Evolutionary conservation across 1,284 basidiomycete species (phyloP), one percentile per base, ranked within the genome.

Genomic region (Fomitiporia mediterranea): DNA sequence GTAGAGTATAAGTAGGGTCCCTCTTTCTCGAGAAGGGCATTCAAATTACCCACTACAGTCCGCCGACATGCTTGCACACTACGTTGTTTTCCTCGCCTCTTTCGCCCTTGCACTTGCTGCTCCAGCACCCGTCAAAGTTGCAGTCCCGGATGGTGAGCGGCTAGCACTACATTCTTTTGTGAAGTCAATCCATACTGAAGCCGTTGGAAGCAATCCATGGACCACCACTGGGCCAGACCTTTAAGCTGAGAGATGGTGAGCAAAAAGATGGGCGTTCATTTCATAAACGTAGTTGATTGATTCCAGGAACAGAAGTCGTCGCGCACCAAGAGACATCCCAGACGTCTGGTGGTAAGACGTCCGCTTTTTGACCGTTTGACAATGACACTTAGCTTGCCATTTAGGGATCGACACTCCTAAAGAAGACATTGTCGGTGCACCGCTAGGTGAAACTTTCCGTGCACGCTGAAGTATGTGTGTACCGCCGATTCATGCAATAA

Each of bases 271-370:
- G n/a, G n/a, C n/a, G n/a, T n/a, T n/a, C n/a, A n/a, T n/a, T n/a
- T n/a, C n/a, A n/a, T n/a, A n/a, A n/a, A n/a, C n/a, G n/a, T n/a
- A n/a, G n/a, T n/a, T n/a, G n/a, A n/a, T n/a, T n/a, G n/a, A n/a
- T 8, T 37, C 19, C 39, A 59, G 53, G 30, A 25, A 32, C 21
- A 27, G 53, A 39, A 19, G 53, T 40, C n/a, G 38, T 42, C 42
- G 21, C 57, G n/a, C 43, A 55, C 9, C 32, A 40, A n/a, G 47
- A 59, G 48, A 59, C 57, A 9, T 59, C 55, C 53, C 53, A 43
- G 15, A 17, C 4, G 9, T 42, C 51, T 19, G 56, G 48, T 34
- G 51, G 43, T 42, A 30, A 48, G 21, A 23, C 34, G 34, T 1
- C 42, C 9, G n/a, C n/a, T n/a, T n/a, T n/a, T n/a, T n/a, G n/a